Evolutionary conservation across 2,329 filamentous ascomycete species (phyloP).

Genomic region (Phaeosphaeria sp.): DNA sequence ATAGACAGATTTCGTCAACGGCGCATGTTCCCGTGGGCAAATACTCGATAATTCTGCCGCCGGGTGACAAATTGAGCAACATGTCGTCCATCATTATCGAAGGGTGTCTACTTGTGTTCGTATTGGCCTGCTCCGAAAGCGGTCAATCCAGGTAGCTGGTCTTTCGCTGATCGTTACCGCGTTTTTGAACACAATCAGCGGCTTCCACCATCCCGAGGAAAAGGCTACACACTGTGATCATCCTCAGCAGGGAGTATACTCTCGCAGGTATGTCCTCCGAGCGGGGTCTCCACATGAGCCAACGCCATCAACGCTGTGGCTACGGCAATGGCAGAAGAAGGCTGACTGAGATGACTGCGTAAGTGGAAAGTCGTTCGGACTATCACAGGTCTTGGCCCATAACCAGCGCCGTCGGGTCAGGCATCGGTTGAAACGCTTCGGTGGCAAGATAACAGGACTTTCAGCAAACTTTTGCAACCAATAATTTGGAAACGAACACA

Average conservation of each 20-base stretch:
- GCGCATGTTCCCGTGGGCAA: conserved; percentile 9
- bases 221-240: conserved; percentile 27
- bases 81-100: conserved; percentile 15
- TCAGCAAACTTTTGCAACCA: not conserved
- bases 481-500: conserved; percentile 6
- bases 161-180: conserved; percentile 17
- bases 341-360: conserved; percentile 17
- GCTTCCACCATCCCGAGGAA: conserved; percentile 10
- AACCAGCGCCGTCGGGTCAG: conserved; percentile 12
- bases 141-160: conserved; percentile 23
- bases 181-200: not conserved
- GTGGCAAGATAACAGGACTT: conserved; percentile 3
- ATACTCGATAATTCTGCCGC: conserved; percentile 12
- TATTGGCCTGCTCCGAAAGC: conserved; percentile 25
- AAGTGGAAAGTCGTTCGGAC: conserved; percentile 4
- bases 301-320: conserved; percentile 23
- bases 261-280: conserved; percentile 24
- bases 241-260: conserved; percentile 29
- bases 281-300: conserved; percentile 31
- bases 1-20: conserved; percentile 13
- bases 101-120: conserved; percentile 16
- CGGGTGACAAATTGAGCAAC: conserved; percentile 23
- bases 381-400: conserved; percentile 20
- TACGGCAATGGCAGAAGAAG: conserved; percentile 11
- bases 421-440: conserved; percentile 7